A percentile compares a stretch with the other conserved stretches of the same genome.
Conservation (phyloP, 2,329 filamentous ascomycete species). For the Fusarium coffeatum region DNA sequence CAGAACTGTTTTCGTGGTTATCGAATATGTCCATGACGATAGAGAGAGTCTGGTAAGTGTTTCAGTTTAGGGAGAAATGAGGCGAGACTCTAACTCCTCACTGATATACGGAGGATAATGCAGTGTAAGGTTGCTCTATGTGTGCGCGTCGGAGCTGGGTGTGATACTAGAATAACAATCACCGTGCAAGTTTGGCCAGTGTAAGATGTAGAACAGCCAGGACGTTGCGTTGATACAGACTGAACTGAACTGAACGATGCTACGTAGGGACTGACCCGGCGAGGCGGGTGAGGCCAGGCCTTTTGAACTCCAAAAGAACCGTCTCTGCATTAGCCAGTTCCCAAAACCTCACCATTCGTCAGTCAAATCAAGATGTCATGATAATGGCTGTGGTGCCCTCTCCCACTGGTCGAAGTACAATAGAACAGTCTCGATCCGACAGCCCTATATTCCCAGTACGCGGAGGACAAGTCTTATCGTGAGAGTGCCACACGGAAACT, state of each 20-base stretch:
- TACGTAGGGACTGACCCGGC: neutral
- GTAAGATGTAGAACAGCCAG: neutral
- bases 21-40: slow-evolving; percentile 10
- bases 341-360: neutral
- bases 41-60: neutral
- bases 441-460: slow-evolving; percentile 7
- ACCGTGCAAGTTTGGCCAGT: neutral
- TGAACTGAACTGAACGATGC: neutral
- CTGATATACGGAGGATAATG: slow-evolving; percentile 1
- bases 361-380: neutral
- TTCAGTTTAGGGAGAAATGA: neutral
- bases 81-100: neutral
- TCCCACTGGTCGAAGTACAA: neutral
- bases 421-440: slow-evolving; percentile 9
- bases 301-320: slow-evolving; percentile 26
- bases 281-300: slow-evolving; percentile 13
- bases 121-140: slow-evolving; percentile 11
- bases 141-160: neutral
- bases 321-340: neutral
- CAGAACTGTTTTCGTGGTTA: slow-evolving; percentile 5
- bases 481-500: slow-evolving; percentile 2
- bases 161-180: slow-evolving; percentile 1
- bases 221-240: neutral
- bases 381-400: slow-evolving; percentile 10
- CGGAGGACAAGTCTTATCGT: neutral